Evolutionary conservation across 2,329 filamentous ascomycete species (phyloP).

Genomic region (Septoria petroselini): DNA sequence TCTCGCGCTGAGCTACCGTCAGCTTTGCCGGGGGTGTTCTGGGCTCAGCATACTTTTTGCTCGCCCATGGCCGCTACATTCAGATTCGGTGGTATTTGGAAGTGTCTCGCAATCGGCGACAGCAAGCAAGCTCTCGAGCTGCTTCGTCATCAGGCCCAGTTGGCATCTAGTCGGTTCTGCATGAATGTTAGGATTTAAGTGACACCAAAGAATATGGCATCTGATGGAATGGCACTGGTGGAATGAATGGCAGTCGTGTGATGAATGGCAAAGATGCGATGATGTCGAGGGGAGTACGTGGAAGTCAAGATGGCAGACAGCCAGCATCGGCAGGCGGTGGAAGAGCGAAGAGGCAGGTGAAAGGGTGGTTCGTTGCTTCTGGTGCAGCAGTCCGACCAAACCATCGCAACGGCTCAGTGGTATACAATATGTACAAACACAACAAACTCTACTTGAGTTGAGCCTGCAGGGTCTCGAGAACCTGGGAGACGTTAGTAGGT

Average conservation of each 20-base stretch:
- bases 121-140: neutral
- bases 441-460: constrained; percentile 67
- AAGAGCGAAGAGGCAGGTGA: neutral
- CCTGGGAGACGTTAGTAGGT: constrained; percentile 47
- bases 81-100: too few relatives aligned
- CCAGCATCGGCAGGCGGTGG: too few relatives aligned
- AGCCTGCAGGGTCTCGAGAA: constrained; percentile 78
- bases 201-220: too few relatives aligned
- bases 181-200: constrained; percentile 2
- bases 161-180: constrained; percentile 8
- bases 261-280: too few relatives aligned
- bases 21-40: neutral
- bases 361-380: neutral
- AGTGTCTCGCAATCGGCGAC: too few relatives aligned
- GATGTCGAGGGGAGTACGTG: too few relatives aligned
- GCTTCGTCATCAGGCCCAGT: neutral
- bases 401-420: constrained; percentile 21
- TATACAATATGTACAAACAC: constrained; percentile 31
- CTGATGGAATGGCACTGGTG: too few relatives aligned
- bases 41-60: neutral
- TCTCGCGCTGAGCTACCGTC: neutral
- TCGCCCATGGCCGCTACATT: neutral
- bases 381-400: neutral
- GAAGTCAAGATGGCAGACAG: too few relatives aligned
- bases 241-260: too few relatives aligned